Evolutionary conservation across 2,329 filamentous ascomycete species (phyloP).

Genomic region (Corynespora cassiicola): DNA sequence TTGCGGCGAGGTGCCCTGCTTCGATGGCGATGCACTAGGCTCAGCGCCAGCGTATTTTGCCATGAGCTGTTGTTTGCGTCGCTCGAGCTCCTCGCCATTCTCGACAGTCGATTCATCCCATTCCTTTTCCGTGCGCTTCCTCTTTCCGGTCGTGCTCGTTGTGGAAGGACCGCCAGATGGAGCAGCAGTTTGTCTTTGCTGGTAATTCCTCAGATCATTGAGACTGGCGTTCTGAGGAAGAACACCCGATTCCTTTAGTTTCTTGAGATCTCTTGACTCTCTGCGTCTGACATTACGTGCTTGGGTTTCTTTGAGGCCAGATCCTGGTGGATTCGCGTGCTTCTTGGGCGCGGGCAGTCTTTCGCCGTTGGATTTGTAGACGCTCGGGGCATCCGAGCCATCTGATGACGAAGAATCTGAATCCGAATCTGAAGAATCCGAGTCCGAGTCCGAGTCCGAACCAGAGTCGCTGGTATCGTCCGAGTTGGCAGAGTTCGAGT

Average conservation of each 20-base stretch:
- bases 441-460: conserved; percentile 22
- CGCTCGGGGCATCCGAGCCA: too few species aligned
- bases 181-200: conserved; percentile 42
- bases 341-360: too few species aligned
- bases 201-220: conserved; percentile 57
- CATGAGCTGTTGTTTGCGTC: conserved; percentile 30
- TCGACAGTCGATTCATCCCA: conserved; percentile 22
- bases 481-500: conserved; percentile 41
- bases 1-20: too few species aligned
- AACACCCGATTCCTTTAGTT: conserved; percentile 61
- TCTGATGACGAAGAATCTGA: too few species aligned
- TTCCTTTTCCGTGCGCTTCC: conserved; percentile 31
- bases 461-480: conserved; percentile 38
- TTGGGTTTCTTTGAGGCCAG: conserved; percentile 60
- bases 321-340: conserved; percentile 57
- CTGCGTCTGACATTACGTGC: conserved; percentile 63
- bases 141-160: conserved; percentile 24
- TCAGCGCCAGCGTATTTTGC: conserved; percentile 17
- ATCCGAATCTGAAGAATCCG: conserved; percentile 41
- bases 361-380: too few species aligned
- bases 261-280: conserved; percentile 55
- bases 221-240: conserved; percentile 60
- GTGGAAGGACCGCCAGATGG: conserved; percentile 39
- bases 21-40: too few species aligned
- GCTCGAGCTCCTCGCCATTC: conserved; percentile 23